Evolutionary conservation across 768 basidiomycete genomes (phyloP).

Genomic region (Coprinopsis sp.): DNA sequence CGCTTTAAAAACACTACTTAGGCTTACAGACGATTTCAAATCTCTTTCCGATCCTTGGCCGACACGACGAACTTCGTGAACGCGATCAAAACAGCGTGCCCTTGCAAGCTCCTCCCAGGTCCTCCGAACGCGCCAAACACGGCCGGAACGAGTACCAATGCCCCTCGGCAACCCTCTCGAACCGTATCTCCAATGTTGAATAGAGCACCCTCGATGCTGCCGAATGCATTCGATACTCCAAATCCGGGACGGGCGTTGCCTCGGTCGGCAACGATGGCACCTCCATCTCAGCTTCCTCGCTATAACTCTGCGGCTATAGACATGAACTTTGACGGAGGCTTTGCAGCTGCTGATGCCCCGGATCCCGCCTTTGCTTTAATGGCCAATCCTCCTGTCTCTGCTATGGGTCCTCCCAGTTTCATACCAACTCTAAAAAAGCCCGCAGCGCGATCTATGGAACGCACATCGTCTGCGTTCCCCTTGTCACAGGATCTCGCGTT

Average conservation of each 20-base stretch:
- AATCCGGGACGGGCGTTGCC: no score
- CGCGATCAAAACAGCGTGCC: conserved; percentile 62
- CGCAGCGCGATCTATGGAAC: neutral
- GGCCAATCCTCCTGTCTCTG: neutral
- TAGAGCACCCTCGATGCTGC: no score
- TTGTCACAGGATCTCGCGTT: no score
- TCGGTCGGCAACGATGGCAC: no score
- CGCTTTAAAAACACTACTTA: conserved; percentile 23
- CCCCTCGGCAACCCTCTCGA: conserved; percentile 8
- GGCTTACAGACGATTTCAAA: conserved; percentile 73
- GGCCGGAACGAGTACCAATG: conserved; percentile 1
- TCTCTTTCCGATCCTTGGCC: conserved; percentile 52
- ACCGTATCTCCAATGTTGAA: neutral
- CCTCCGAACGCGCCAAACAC: conserved; percentile 4
- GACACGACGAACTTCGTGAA: conserved; percentile 57
- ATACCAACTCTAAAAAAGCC: neutral
- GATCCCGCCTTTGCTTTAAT: no score
- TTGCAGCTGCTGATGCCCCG: no score
- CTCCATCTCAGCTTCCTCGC: no score
- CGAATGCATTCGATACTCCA: no score
- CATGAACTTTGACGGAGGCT: no score
- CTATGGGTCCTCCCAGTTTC: conserved; percentile 3
- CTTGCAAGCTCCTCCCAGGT: conserved; percentile 54
- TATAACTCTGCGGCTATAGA: no score
- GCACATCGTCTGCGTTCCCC: no score